These are phyloP conservation scores for Saturnispora serradocipensis DNA, from an alignment of 805 yeast species.

Conservation along the genomic window DNA sequence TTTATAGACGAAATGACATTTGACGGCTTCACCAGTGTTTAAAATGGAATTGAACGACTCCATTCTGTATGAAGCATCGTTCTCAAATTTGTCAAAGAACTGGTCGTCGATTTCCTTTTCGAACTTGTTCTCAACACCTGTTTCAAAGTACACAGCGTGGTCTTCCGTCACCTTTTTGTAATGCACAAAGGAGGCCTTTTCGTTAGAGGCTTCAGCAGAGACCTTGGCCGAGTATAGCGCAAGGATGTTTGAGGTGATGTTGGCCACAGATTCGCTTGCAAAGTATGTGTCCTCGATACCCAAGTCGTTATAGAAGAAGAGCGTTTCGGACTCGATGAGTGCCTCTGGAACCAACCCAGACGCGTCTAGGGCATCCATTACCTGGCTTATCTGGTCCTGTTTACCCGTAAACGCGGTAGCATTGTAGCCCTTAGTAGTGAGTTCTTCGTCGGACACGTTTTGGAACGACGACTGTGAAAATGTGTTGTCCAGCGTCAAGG, in stretches of 20 bases:
- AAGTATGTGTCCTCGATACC: slow-evolving; percentile 92
- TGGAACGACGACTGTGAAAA: slow-evolving; percentile 29
- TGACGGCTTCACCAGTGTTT: slow-evolving; percentile 36
- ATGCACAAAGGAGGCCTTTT: slow-evolving; percentile 42
- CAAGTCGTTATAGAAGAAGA: slow-evolving; percentile 78
- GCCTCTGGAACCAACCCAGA: slow-evolving; percentile 86
- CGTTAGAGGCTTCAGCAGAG: slow-evolving; percentile 66
- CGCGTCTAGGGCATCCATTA: slow-evolving; percentile 69
- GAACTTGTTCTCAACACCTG: slow-evolving; percentile 41
- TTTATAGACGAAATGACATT: slow-evolving; percentile 76
- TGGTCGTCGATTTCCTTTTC: slow-evolving; percentile 75
- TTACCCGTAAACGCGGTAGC: slow-evolving; percentile 72
- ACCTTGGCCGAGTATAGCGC: slow-evolving; percentile 89
- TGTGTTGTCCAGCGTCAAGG: slow-evolving; percentile 28
- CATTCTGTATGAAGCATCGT: slow-evolving; percentile 46
- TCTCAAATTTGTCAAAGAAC: slow-evolving; percentile 47
- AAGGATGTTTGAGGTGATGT: slow-evolving; percentile 75
- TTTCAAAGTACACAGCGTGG: slow-evolving; percentile 87
- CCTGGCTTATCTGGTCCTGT: slow-evolving; percentile 69
- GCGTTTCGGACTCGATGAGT: slow-evolving; percentile 75
- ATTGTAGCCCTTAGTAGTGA: slow-evolving; percentile 49
- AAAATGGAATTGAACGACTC: slow-evolving; percentile 71
- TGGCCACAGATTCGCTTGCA: slow-evolving; percentile 72
- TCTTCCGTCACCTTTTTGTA: slow-evolving; percentile 72
- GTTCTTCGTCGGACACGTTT: slow-evolving; percentile 24